These are phyloP conservation scores for Warburgia ugandensis DNA, from an alignment of 164 flowering plant genomes.

Conservation along the genomic window DNA sequence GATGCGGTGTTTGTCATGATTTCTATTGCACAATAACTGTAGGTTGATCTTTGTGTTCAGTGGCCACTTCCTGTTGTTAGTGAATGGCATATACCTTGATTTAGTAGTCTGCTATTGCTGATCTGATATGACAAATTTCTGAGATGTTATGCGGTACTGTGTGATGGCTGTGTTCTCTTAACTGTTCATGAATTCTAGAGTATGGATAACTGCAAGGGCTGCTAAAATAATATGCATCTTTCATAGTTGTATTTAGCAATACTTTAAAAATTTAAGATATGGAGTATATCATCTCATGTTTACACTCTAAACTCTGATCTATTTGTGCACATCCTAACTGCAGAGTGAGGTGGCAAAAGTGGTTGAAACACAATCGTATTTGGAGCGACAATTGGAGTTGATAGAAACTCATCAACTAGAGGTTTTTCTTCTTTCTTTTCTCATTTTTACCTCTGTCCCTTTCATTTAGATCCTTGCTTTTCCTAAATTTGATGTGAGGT, in stretches of 20 bases:
- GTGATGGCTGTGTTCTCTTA: too few species aligned
- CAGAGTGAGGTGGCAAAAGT: conserved; percentile 95
- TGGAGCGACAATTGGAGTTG: conserved; percentile 84
- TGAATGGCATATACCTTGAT: too few species aligned
- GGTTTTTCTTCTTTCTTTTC: conserved; percentile 28
- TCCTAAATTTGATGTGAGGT: not conserved
- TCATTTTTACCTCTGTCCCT: not conserved
- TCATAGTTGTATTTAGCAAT: too few species aligned
- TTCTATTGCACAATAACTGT: too few species aligned
- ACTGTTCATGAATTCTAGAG: too few species aligned
- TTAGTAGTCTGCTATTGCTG: too few species aligned
- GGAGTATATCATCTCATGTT: too few species aligned
- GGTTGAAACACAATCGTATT: conserved; percentile 72
- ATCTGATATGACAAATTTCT: not conserved
- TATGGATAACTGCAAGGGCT: too few species aligned
- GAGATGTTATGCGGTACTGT: not conserved
- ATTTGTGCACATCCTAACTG: conserved; percentile 4
- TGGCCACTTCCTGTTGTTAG: not conserved
- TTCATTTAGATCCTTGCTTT: not conserved
- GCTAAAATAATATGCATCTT: too few species aligned
- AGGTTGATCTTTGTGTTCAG: too few species aligned
- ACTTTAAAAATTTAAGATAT: too few species aligned
- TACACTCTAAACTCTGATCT: not conserved
- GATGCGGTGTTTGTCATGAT: too few species aligned
- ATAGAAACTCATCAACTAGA: conserved; percentile 97